phyloP scores from a whole-genome alignment of 305 asterid species.

The Withania somnifera region DNA sequence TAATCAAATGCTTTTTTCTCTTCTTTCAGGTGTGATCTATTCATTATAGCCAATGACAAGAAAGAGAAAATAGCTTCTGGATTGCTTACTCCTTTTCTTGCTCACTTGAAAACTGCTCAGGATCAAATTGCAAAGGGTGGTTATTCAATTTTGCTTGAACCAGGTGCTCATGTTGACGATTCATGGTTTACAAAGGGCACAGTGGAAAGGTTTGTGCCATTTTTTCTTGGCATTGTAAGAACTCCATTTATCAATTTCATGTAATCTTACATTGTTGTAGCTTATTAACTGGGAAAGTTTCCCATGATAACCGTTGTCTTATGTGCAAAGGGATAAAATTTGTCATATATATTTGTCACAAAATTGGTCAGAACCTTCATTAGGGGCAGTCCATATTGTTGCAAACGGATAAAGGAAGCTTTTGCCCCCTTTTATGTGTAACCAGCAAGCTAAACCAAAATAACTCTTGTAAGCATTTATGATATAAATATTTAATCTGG shows the following conservation, averaged over 20 bases:
- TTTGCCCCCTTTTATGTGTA: not conserved
- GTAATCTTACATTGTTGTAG: not conserved
- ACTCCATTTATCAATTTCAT: not conserved
- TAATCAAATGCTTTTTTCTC: slow-evolving; percentile 1
- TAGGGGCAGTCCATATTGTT: not conserved
- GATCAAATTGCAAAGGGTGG: slow-evolving; percentile 81
- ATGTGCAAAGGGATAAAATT: not conserved
- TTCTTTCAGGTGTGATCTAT: slow-evolving; percentile 47
- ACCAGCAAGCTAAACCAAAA: not conserved
- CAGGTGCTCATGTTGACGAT: slow-evolving; percentile 35
- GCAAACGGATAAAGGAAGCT: not conserved
- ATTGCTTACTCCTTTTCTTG: slow-evolving; percentile 75
- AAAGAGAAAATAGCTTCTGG: slow-evolving; percentile 88
- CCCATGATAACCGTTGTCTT: not conserved
- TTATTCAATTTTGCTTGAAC: slow-evolving; percentile 67
- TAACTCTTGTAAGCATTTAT: not conserved
- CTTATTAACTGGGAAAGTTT: not conserved
- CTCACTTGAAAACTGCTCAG: slow-evolving; percentile 74
- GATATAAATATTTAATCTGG: not conserved
- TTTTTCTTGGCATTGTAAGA: not conserved
- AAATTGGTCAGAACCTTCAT: not conserved
- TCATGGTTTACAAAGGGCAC: slow-evolving; percentile 90
- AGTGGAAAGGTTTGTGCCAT: slow-evolving; percentile 56
- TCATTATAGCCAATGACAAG: slow-evolving; percentile 64
- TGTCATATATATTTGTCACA: not conserved